Base-by-base conservation (phyloP, 176 grass and related monocot species). In the Pontederia paniculata region DNA sequence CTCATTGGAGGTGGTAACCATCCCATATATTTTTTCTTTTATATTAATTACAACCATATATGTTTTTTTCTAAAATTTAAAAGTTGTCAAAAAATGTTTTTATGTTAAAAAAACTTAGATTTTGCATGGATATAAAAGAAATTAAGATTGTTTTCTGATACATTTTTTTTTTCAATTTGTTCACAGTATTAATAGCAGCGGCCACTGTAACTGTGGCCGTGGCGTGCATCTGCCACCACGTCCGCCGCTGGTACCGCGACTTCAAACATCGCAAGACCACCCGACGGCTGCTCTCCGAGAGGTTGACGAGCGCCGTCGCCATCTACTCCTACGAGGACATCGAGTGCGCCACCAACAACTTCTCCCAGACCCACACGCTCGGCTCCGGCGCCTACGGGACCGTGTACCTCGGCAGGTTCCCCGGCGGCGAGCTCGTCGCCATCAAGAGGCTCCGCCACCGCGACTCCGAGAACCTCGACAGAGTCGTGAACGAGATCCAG, bases 301-400 rank as follows among this genome's bases (percentile, higher is more conserved):
- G 77, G 19, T 18, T 76, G 18, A 73, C 66, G 57, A 81, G 71
- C 80, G 67, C 74, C 20, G 67, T 98, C 18, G 80, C 77, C 9
- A 65, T 84, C 52, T 98, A 91, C 80, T 75, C 93, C 37, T 90
- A 84, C 70, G 15, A 37, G 42, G 83, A 91, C 63, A 71, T 97
- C 47, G 46, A 77, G 44, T 80, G 77, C 23, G 93, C 93, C 17
- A 91, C 93, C 52, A 79, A 76, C 69, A 76, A 72, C 51, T 98
- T 91, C 70, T 80, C 83, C 23, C 65, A 84, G 69, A 73, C 77
- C 1, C 74, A 89, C 64, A 84, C 74, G 61, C 80, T 91, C 37
- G 93, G 93, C 69, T 71, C 74, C 9, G 93, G 93, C 45, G 93
- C 71, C 9, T 98, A 88, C 57, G 83, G 83, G 60, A 98, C 86